These are phyloP conservation scores for Camelina neglecta DNA, from an alignment of 345 rosid genomes.

Conservation along the genomic window DNA sequence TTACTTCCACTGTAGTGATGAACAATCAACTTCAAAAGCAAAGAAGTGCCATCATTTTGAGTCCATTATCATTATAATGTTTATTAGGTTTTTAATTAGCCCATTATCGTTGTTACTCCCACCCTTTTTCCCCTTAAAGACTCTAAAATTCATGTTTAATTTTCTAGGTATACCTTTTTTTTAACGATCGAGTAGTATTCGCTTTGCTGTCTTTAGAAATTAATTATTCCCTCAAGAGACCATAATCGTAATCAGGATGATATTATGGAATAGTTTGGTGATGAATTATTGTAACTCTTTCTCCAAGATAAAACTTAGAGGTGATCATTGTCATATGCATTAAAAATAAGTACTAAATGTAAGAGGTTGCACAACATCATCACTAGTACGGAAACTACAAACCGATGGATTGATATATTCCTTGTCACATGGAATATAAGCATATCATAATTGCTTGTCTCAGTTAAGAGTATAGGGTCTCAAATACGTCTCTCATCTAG, in stretches of 20 bases:
- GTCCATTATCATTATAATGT: not conserved
- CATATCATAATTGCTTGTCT: not conserved
- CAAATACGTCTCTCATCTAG: not conserved
- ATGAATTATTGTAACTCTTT: not conserved
- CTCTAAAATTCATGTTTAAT: not conserved
- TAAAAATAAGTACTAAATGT: not conserved
- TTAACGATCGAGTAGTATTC: not conserved
- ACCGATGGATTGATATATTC: not conserved
- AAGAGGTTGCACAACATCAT: not conserved
- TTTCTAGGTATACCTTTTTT: not conserved
- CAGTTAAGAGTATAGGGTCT: not conserved
- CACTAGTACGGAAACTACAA: not conserved
- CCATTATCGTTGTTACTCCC: conserved; percentile 1
- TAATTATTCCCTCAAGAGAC: not conserved
- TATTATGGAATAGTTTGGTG: not conserved
- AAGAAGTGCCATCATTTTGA: not conserved
- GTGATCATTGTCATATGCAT: not conserved
- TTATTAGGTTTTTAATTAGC: not conserved
- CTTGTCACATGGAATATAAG: not conserved
- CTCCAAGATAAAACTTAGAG: not conserved
- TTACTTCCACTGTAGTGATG: not conserved
- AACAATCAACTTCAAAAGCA: not conserved
- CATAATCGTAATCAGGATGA: not conserved
- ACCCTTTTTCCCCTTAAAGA: not conserved
- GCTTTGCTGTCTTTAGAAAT: too few species aligned